Conservation (phyloP, 2,329 filamentous ascomycete species). For the Aspergillus transmontanensis region DNA sequence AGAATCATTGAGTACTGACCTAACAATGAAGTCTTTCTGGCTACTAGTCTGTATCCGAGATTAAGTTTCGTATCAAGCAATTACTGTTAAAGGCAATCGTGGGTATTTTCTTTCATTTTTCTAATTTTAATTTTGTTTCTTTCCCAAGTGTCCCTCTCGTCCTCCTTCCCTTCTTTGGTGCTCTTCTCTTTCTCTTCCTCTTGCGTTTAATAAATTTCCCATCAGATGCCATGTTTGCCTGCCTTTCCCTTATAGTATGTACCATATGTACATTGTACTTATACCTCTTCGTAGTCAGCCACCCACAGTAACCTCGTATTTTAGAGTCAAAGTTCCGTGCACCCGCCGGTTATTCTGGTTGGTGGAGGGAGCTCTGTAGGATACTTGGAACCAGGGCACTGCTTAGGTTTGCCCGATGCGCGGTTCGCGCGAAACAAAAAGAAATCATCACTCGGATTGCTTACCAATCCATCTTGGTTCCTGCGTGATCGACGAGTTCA, state of each 20-base stretch:
- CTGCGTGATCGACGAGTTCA: background rate
- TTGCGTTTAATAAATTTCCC: background rate
- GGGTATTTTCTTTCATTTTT: background rate
- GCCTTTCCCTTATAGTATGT: background rate
- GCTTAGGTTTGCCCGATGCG: conserved; percentile 12
- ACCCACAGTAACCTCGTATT: background rate
- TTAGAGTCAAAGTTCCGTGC: background rate
- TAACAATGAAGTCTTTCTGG: background rate
- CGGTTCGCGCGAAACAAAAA: conserved; percentile 17
- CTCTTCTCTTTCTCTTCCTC: background rate
- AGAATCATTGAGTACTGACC: conserved; percentile 1
- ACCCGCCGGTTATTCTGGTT: background rate
- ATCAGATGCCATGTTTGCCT: background rate
- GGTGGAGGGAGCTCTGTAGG: background rate
- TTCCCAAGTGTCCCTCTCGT: background rate
- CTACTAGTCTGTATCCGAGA: background rate
- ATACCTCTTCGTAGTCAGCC: background rate
- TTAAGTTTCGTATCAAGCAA: background rate
- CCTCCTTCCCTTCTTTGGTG: background rate
- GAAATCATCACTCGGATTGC: conserved; percentile 1
- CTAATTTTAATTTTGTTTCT: background rate
- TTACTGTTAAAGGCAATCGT: background rate
- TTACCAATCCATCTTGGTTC: conserved; percentile 1
- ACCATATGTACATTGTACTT: background rate
- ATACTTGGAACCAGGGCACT: background rate